Evolutionary conservation across 2,329 filamentous ascomycete genomes (phyloP), one percentile per base, ranked within the genome.

Genomic region (Alternaria tenuissima): DNA sequence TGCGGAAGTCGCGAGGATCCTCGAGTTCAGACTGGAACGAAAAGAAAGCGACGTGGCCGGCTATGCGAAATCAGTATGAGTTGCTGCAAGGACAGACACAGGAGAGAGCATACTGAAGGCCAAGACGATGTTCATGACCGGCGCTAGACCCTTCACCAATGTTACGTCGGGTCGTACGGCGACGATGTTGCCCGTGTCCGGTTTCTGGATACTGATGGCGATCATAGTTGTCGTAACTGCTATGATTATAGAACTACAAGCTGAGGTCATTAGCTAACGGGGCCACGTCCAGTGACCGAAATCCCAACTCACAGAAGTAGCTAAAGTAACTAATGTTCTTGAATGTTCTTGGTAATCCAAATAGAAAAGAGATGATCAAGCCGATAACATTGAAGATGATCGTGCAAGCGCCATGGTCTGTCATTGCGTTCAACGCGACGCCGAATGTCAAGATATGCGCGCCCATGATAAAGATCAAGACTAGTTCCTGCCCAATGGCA

Each of bases 361-460:
- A 81, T 11, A 87, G 55, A 71, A 88, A 86, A 53, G 86, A 89
- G 4, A 91, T 60, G 5, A 84, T 69, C 62, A 88, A 70, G 0
- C 87, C 88, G 2, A 88, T 79, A n/a, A 88, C 80, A 4, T 84
- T 86, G 78, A 87, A 91, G 1, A 87, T 81, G 57, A 91, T 86
- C 4, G 87, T 88, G 76, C 89, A 91, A 0, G 85, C 83, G 0
- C 82, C 85, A 63, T 89, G 84, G 4, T 85, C 76, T 5, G 88
- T 88, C 52, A 92, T 81, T 52, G 84, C 87, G 67, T 88, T 88
- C 77, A 91, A 86, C 66, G 89, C 89, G 68, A 91, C 89, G 32
- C 84, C 85, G 65, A 91, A 91, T 0, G 89, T 91, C 62, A 92
- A 80, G 52, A 90, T 82, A 77, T 93, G 91, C n/a, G 88, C 90